These are phyloP conservation scores for Cornus kousa DNA, from an alignment of 148 eudicot species.

Conservation along the genomic window DNA sequence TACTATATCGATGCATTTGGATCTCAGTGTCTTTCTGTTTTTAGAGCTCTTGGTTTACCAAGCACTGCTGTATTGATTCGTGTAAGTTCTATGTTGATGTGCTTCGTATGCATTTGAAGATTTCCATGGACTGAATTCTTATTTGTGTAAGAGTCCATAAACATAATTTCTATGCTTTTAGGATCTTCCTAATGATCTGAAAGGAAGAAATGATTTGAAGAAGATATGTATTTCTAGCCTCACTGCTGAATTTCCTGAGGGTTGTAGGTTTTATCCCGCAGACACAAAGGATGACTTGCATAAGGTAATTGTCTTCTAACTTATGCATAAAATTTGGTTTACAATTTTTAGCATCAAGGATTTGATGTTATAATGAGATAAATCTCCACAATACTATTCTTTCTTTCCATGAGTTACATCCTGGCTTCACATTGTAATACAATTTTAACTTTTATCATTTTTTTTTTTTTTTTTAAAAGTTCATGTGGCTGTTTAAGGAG, in stretches of 20 bases:
- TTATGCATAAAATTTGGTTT: neutral
- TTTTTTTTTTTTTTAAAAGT: slow-evolving; percentile 49
- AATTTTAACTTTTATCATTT: neutral
- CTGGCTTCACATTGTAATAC: neutral
- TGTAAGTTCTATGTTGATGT: slow-evolving; percentile 44
- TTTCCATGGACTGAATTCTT: neutral
- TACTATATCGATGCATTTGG: slow-evolving; percentile 80
- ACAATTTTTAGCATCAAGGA: neutral
- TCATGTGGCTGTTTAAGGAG: slow-evolving; percentile 83
- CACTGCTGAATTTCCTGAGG: slow-evolving; percentile 80
- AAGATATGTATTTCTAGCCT: slow-evolving; percentile 66
- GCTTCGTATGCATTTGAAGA: neutral
- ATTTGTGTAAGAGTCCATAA: neutral
- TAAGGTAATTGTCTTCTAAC: slow-evolving; percentile 49
- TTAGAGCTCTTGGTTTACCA: slow-evolving; percentile 87
- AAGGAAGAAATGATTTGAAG: slow-evolving; percentile 63
- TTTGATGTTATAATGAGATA: neutral
- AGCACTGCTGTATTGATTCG: slow-evolving; percentile 75
- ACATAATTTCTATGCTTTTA: slow-evolving; percentile 23
- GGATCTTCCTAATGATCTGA: slow-evolving; percentile 79
- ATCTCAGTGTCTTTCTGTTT: slow-evolving; percentile 87
- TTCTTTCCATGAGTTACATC: neutral
- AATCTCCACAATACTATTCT: neutral
- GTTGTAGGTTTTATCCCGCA: slow-evolving; percentile 76
- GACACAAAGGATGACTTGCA: slow-evolving; percentile 87